Evolutionary conservation across 2,329 filamentous ascomycete species (phyloP), one percentile per base, ranked within the genome.

Genomic region (Calonectria multiphialidica): DNA sequence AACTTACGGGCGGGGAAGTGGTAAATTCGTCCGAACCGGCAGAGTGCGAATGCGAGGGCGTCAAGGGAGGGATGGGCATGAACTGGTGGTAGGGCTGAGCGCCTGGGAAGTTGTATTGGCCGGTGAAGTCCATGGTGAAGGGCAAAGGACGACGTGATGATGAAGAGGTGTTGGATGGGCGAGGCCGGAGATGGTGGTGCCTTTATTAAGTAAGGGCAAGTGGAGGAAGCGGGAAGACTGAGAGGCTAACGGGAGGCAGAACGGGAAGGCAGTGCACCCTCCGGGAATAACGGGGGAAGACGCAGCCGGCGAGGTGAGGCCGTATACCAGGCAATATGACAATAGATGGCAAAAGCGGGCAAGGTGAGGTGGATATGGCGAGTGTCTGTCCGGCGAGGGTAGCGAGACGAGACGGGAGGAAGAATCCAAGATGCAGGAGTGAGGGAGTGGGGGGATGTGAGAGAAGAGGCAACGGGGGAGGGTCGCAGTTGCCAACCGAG

Each of bases 11-110:
- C 77, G 89, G 87, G 76, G 89, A 90, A 66, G 87, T 87, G 70
- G 84, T 87, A 79, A 88, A 90, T 67, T 90, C 89, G 69, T 90
- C 88, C 44, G 89, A 90, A 33, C 84, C 83, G 53, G 87, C 86
- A 68, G 89, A 89, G 77, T 88, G 88, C 70, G 88, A 88, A 80
- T 89, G 87, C 69, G 88, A 89, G 35, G 89, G 89, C 73, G 89
- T 90, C 79, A 90, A 79, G 59, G 88, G 88, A 69, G 87, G 83
- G 66, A 90, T 86, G 74, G 86, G 84, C 80, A 90, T 86, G 80
- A 90, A 90, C 78, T 86, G 85, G 77, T 87, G 88, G 82, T 88
- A 90, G 62, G 87, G 83, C 83, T 89, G 87, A 72, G 84, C 79
- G 78, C 84, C 84, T 63, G 85, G 75, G 81, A 88, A 90, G 55